Percentiles rank a stretch among this genome's conserved stretches.
phyloP scores from a whole-genome alignment of 257 asterid species.

The Solanum chiquidenum region DNA sequence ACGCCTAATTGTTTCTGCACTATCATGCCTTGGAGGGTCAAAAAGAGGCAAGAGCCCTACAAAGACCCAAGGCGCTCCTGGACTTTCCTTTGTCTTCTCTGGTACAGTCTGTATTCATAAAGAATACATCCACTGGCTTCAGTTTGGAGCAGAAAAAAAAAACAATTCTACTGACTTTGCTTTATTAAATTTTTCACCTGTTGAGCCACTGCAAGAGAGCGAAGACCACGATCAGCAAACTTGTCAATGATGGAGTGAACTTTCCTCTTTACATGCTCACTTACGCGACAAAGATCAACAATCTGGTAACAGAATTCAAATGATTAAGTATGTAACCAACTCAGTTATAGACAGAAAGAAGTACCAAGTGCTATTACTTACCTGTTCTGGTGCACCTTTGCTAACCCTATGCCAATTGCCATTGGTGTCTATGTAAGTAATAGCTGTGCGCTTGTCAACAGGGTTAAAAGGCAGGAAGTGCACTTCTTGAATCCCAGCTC shows the following conservation, averaged over 20 bases:
- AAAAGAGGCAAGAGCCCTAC: conserved; percentile 53
- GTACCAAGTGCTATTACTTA: conserved; percentile 1
- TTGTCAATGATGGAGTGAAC: conserved; percentile 36
- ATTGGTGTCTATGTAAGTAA: conserved; percentile 52
- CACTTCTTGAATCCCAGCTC: conserved; percentile 85
- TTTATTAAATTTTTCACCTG: conserved; percentile 18
- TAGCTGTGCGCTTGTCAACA: conserved; percentile 84
- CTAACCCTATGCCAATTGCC: conserved; percentile 84
- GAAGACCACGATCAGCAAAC: conserved; percentile 54
- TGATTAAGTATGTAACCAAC: background rate
- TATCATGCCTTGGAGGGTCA: conserved; percentile 56
- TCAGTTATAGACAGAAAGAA: background rate
- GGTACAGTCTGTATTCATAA: conserved; percentile 28
- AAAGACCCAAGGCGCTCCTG: conserved; percentile 46
- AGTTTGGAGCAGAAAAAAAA: background rate
- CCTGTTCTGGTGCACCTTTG: conserved; percentile 99
- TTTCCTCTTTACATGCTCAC: conserved; percentile 19
- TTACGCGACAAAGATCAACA: conserved; percentile 26
- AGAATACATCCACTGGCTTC: background rate
- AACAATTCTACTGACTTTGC: background rate
- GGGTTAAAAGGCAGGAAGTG: conserved; percentile 93
- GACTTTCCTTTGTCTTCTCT: conserved; percentile 38
- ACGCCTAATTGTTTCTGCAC: conserved; percentile 44
- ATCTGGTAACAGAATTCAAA: conserved; percentile 15
- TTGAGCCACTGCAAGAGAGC: conserved; percentile 43